Base-by-base conservation (phyloP, 352 stramenopile species). In the Thalassiosira livingstoniorum region DNA sequence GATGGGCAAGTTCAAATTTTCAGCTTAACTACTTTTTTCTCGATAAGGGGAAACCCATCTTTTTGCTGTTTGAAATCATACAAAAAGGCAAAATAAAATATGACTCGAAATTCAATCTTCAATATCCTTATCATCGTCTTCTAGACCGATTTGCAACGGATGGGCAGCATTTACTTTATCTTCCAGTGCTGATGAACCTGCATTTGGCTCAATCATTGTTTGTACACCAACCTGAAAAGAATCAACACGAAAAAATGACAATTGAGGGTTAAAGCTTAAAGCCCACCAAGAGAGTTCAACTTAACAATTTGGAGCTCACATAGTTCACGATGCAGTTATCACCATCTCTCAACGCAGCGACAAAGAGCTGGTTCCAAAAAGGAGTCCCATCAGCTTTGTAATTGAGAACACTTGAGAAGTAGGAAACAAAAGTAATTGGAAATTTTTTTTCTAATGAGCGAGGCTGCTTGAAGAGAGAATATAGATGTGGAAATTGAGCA, bases 351-450 rank as follows among this genome's bases (percentile, higher is more conserved):
- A 96, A 84, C 3, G 93, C 86, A 43, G 92, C 93, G 66, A 96
- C 88, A 82, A 95, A 96, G 42, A 97, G 92, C 68, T 96, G 94
- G 83, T 97, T 97, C 92, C 92, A 97, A 74, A 96, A 97, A 1
- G 91, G 87, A 35, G 91, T 94, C 13, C 91, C 93, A 82, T 97
- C 93, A 27, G 90, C 86, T 65, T 93, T 92, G 82, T 96, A 96
- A 76, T 96, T 96, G 7, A 97, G 77, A 43, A 97, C 66, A 67
- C 92, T n/a, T n/a, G n/a, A n/a, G n/a, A n/a, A n/a, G n/a, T n/a
- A n/a, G n/a, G n/a, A n/a, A n/a, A n/a, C n/a, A n/a, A n/a, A n/a
- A n/a, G n/a, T n/a, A n/a, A n/a, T n/a, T n/a, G n/a, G n/a, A n/a
- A n/a, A n/a, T n/a, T n/a, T n/a, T n/a, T n/a, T n/a, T n/a, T n/a